phyloP scores from a whole-genome alignment of 1,139 yeast genomes.

The Sugiyamaella japonica region DNA sequence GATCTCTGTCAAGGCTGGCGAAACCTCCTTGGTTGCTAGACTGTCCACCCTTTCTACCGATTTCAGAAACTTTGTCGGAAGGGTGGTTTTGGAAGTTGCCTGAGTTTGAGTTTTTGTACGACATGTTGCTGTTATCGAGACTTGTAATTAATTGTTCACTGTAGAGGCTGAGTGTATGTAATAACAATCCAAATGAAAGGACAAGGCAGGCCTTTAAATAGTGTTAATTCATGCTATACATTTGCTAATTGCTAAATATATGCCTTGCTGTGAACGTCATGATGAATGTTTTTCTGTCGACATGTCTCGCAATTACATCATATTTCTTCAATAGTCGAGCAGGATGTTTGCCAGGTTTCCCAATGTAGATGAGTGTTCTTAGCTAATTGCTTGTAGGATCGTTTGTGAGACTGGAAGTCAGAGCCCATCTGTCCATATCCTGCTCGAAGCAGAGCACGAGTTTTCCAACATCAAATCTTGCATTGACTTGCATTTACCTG shows the following conservation, averaged over 20 bases:
- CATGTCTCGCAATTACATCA: background rate
- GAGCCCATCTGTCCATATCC: background rate
- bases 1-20: constrained; percentile 1
- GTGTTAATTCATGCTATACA: background rate
- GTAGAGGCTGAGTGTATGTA: background rate
- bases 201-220: background rate
- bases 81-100: background rate
- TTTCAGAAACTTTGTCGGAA: background rate
- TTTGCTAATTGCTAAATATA: background rate
- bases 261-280: background rate
- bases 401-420: background rate
- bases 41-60: constrained; percentile 2
- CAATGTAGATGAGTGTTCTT: background rate
- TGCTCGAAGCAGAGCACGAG: background rate
- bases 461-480: background rate
- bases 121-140: background rate
- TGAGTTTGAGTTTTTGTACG: background rate
- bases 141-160: background rate
- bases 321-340: background rate
- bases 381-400: background rate
- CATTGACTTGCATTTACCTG: background rate
- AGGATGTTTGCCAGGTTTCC: background rate
- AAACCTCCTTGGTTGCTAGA: background rate
- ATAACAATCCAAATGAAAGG: no score
- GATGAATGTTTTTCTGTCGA: no score